Percentiles rank a stretch among this genome's conserved stretches.
These are phyloP conservation scores for Postia placenta DNA, from an alignment of 768 basidiomycete species.

Conservation along the genomic window DNA sequence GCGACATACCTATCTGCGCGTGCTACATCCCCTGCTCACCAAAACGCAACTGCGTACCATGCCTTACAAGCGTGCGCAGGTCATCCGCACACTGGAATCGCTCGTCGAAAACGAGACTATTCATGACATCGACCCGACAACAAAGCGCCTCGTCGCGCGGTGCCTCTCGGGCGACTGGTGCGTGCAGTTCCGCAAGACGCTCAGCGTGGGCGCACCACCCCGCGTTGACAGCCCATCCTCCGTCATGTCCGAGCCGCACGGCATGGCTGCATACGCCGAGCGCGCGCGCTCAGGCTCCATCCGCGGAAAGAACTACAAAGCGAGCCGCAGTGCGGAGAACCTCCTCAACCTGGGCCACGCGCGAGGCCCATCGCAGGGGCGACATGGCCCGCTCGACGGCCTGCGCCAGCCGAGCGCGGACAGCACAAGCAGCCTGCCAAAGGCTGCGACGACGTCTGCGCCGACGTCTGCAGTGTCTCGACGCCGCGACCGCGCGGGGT, in stretches of 20 bases:
- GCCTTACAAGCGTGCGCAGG: conserved; percentile 90
- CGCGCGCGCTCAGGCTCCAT: conserved; percentile 29
- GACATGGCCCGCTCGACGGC: conserved; percentile 9
- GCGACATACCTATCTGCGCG: conserved; percentile 94
- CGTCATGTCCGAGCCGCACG: conserved; percentile 28
- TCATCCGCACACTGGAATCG: conserved; percentile 76
- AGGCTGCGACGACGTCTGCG: conserved; percentile 13
- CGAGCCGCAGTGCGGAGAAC: conserved; percentile 63
- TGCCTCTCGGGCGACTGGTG: conserved; percentile 89
- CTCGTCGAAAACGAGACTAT: conserved; percentile 70
- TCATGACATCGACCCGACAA: conserved; percentile 81
- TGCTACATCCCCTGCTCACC: conserved; percentile 89
- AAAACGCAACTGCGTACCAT: conserved; percentile 83
- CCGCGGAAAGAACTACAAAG: conserved; percentile 39
- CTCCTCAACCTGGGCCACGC: conserved; percentile 34
- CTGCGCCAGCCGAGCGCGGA: conserved; percentile 24
- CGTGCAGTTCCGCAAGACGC: conserved; percentile 50
- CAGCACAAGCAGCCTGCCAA: conserved; percentile 24
- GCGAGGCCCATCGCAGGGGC: conserved; percentile 37
- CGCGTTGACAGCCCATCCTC: conserved; percentile 36
- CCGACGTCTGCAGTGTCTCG: neutral
- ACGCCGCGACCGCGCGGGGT: conserved; percentile 13
- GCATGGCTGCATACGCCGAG: conserved; percentile 18
- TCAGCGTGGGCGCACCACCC: conserved; percentile 15
- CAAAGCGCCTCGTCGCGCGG: conserved; percentile 85